Conservation (phyloP, 176 grass and related monocot genomes). For the Coix lacrymajobi region DNA sequence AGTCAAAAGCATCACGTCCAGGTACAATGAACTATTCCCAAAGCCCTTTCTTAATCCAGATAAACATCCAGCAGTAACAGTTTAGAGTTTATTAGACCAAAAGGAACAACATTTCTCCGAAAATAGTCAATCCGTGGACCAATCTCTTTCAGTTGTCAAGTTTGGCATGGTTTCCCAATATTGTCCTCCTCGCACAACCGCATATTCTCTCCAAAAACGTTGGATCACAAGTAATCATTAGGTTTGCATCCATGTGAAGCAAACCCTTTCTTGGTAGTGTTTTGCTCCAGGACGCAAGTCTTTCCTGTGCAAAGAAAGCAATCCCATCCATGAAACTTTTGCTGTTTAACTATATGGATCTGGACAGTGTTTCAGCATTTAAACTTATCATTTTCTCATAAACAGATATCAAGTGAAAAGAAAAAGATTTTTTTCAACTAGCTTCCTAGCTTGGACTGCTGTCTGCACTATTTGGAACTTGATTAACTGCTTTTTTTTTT, state of each 20-base stretch:
- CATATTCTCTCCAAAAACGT: slow-evolving; percentile 31
- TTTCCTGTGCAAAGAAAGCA: neutral
- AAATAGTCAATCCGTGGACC: neutral
- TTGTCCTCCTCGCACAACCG: neutral
- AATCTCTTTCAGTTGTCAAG: slow-evolving; percentile 24
- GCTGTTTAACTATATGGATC: neutral
- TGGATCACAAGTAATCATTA: slow-evolving; percentile 13
- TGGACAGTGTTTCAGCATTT: neutral
- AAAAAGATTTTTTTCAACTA: neutral
- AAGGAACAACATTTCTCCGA: neutral
- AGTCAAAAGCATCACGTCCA: neutral
- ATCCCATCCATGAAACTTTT: slow-evolving; percentile 7
- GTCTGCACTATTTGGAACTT: neutral
- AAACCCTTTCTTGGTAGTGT: slow-evolving; percentile 4
- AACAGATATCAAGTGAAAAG: no score
- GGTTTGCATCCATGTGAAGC: slow-evolving; percentile 34
- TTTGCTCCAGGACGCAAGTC: neutral
- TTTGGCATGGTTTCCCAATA: neutral
- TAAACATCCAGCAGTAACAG: neutral
- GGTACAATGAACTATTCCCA: neutral
- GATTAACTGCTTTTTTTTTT: neutral
- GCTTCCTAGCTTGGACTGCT: neutral
- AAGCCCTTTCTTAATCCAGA: neutral
- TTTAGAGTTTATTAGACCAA: neutral
- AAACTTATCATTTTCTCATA: neutral